Evolutionary conservation across 2,329 filamentous ascomycete genomes (phyloP).

Genomic region (Sclerotinia subarctica): DNA sequence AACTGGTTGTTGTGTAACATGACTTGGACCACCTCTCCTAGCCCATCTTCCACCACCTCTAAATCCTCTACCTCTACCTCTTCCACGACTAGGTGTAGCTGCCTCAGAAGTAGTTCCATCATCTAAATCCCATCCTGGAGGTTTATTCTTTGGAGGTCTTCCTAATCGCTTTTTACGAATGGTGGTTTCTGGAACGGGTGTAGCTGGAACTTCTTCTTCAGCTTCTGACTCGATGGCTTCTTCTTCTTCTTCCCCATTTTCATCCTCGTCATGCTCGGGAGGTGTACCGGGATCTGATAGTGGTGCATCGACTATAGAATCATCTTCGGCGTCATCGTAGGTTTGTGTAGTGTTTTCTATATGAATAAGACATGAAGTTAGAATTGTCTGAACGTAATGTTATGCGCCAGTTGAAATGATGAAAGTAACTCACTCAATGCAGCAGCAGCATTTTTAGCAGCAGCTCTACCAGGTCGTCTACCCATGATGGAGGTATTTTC

Average conservation of each 20-base stretch:
- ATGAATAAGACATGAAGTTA: conserved; percentile 15
- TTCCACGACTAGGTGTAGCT: conserved; percentile 45
- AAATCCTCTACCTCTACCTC: conserved; percentile 62
- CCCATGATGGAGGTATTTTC: conserved; percentile 36
- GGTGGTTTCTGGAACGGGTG: conserved; percentile 45
- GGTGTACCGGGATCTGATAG: conserved; percentile 34
- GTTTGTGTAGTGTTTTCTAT: conserved; percentile 49
- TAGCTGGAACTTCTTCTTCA: conserved; percentile 41
- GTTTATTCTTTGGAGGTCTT: conserved; percentile 79
- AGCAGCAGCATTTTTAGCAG: conserved; percentile 52
- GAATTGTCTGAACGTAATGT: background rate
- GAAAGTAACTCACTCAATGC: conserved; percentile 47
- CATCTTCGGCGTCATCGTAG: conserved; percentile 46
- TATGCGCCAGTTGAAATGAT: conserved; percentile 26
- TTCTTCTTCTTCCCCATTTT: conserved; percentile 40
- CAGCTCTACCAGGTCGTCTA: conserved; percentile 52
- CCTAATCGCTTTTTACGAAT: conserved; percentile 73
- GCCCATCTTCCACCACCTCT: conserved; percentile 63
- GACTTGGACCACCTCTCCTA: conserved; percentile 64
- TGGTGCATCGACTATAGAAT: conserved; percentile 44
- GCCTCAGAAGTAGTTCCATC: conserved; percentile 49
- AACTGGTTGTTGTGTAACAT: conserved; percentile 78
- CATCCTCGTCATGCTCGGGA: conserved; percentile 39
- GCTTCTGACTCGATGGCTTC: conserved; percentile 36
- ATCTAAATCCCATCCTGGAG: conserved; percentile 69